These are phyloP conservation scores for Saturnispora sekii DNA, from an alignment of 805 yeast genomes.

Conservation along the genomic window DNA sequence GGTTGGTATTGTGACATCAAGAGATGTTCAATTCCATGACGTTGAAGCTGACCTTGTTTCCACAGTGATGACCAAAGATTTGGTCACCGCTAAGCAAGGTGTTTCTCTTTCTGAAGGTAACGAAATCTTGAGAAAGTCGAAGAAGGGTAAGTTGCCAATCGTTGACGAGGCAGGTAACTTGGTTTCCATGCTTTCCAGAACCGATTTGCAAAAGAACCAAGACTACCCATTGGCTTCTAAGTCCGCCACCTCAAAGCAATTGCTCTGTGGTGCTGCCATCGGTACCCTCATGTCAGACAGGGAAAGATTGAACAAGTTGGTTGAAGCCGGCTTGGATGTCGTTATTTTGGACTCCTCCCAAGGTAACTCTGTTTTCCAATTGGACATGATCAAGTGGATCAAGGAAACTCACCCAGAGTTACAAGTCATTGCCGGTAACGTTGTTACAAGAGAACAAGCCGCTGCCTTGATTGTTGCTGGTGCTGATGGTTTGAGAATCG, in stretches of 20 bases:
- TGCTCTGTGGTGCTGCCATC: constrained; percentile 96
- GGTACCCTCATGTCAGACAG: constrained; percentile 90
- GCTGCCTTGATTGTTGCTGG: constrained; percentile 91
- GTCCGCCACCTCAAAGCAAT: constrained; percentile 85
- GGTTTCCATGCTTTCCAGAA: constrained; percentile 84
- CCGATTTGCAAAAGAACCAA: constrained; percentile 94
- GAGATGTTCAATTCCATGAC: constrained; percentile 94
- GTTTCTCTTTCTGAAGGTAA: constrained; percentile 80
- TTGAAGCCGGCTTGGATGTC: constrained; percentile 94
- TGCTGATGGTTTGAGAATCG: constrained; percentile 96
- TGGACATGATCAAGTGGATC: constrained; percentile 88
- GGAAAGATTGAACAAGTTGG: constrained; percentile 73
- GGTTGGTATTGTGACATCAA: constrained; percentile 90
- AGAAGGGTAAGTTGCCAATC: constrained; percentile 96
- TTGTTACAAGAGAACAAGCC: constrained; percentile 98
- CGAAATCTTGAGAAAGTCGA: constrained; percentile 79
- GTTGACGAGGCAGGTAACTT: constrained; percentile 69
- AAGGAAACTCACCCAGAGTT: constrained; percentile 69
- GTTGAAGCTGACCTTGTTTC: constrained; percentile 51
- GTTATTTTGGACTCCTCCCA: constrained; percentile 94
- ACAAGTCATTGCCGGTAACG: constrained; percentile 95
- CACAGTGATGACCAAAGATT: constrained; percentile 83
- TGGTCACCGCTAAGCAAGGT: constrained; percentile 77
- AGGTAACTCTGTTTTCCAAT: constrained; percentile 94
- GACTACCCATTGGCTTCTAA: constrained; percentile 92